Base-by-base conservation (phyloP, 2,329 filamentous ascomycete genomes). In the Lasiodiplodia gonubiensis region DNA sequence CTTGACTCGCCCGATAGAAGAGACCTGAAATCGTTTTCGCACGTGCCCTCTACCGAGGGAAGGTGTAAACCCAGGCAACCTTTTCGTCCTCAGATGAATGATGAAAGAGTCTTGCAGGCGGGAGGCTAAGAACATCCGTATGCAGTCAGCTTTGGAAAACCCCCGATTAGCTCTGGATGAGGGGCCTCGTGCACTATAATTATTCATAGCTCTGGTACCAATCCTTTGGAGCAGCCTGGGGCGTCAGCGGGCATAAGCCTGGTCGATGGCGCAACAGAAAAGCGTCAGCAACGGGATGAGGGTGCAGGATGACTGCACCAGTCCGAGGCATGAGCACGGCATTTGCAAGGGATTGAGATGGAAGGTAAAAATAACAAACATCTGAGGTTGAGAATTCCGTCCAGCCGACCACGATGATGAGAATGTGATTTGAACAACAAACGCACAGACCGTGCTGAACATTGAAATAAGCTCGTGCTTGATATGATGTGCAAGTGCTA, bases 381-480 rank as follows among this genome's bases (percentile, higher is more conserved):
- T 35, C 14, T n/a, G 33, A 57, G 53, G 18, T n/a, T 21, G 18
- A n/a, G 30, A 11, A 37, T n/a, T 37, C 18, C 16, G 48, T 18
- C 33, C 25, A 53, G 51, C 51, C 25, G 23, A 53, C 25, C 11
- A 46, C 35, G 39, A 21, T 11, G 16, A 18, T 11, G n/a, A 57
- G 53, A 35, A 23, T 21, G n/a, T 57, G n/a, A 37, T n/a, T 30
- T 4, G 12, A 33, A 33, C 27, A 16, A 27, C 42, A n/a, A 54
- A 27, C 52, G 30, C 21, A 42, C 55, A 46, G 55, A 12, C 12
- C 21, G 42, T 4, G 21, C 37, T 42, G 42, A 23, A 61, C 16
- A 49, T 35, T 61, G 42, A 61, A 61, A 49, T 61, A 49, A 49
- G 57, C 57, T 49, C 57, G 37, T 16, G 37, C 57, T 30, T 23